A percentile compares a stretch with the other conserved stretches of the same genome.
These are phyloP conservation scores for Aschersonia sp. DNA, from an alignment of 2,329 filamentous ascomycete genomes.

Conservation along the genomic window DNA sequence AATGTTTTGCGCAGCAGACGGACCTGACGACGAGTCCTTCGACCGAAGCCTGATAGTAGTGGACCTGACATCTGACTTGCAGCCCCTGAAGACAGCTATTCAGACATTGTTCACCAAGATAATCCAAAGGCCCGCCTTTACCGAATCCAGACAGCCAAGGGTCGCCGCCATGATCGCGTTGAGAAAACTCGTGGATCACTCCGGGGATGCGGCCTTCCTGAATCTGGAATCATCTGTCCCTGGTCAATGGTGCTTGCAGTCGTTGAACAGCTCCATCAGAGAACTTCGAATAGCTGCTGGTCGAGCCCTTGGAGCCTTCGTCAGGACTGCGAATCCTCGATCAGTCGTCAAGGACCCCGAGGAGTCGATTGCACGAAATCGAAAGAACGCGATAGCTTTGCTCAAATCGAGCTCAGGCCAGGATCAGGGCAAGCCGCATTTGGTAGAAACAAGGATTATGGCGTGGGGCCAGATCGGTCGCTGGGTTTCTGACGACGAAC, in stretches of 20 bases:
- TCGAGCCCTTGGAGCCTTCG: constrained; percentile 50
- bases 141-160: constrained; percentile 43
- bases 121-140: constrained; percentile 28
- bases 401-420: constrained; percentile 60
- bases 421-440: constrained; percentile 35
- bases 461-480: constrained; percentile 76
- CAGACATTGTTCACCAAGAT: constrained; percentile 31
- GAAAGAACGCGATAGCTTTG: constrained; percentile 53
- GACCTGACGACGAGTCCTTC: background rate
- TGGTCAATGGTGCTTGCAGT: constrained; percentile 70
- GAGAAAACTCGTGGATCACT: constrained; percentile 55
- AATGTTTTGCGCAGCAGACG: constrained; percentile 19
- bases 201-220: constrained; percentile 40
- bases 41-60: background rate
- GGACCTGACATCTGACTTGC: background rate
- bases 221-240: constrained; percentile 52
- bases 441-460: constrained; percentile 74
- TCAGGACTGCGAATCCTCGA: constrained; percentile 20
- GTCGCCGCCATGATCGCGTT: constrained; percentile 60
- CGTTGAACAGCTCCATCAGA: constrained; percentile 67
- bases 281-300: constrained; percentile 75
- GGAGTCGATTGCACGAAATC: constrained; percentile 27
- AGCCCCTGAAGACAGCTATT: constrained; percentile 18
- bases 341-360: constrained; percentile 1
- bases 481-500: constrained; percentile 62